Evolutionary conservation across 805 yeast genomes (phyloP), one percentile per base, ranked within the genome.

Genomic region (Kuraishia capsulata): DNA sequence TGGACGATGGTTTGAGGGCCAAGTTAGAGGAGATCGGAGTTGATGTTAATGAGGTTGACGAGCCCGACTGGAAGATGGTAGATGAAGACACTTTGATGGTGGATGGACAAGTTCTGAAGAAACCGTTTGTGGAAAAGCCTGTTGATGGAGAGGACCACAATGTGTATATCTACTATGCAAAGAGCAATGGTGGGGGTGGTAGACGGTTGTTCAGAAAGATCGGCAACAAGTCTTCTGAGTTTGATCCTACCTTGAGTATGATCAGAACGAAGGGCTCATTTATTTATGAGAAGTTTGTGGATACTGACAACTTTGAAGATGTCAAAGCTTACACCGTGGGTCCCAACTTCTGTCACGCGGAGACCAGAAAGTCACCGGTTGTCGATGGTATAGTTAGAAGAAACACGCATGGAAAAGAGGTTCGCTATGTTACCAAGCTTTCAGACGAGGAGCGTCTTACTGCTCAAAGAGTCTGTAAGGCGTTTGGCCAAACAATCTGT

Each of bases 101-200:
- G 18, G 75, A 83, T 47, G 96, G 94, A 6, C 59, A 73, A 49
- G 64, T 65, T 6, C 64, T 92, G 64, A 69, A 67, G 30, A 92
- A 92, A 56, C 99, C 99, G 5, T 92, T 79, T 67, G 98, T 92
- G 25, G 99, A 92, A 58, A 92, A 92, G 50, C 99, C 99, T 1
- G 97, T 89, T 3, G 96, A 92, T 59, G 99, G 99, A 39, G 99
- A 92, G 61, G 96, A 92, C 60, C 99, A 92, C 61, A 92, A 92
- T 54, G 90, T 92, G 35, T 85, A 82, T 57, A 89, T 92, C 30
- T 92, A 92, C 61, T 92, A 90, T 57, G 82, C 89, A 26, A 73
- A 75, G 41, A 73, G 81, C 42, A 82, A 83, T 38, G 99, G 99
- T 34, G 99, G 99, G 41, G 99, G 99, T 47, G 99, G 99, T 20